Conservation (phyloP, 2,329 filamentous ascomycete genomes). For the Chaetomium olivaceum region DNA sequence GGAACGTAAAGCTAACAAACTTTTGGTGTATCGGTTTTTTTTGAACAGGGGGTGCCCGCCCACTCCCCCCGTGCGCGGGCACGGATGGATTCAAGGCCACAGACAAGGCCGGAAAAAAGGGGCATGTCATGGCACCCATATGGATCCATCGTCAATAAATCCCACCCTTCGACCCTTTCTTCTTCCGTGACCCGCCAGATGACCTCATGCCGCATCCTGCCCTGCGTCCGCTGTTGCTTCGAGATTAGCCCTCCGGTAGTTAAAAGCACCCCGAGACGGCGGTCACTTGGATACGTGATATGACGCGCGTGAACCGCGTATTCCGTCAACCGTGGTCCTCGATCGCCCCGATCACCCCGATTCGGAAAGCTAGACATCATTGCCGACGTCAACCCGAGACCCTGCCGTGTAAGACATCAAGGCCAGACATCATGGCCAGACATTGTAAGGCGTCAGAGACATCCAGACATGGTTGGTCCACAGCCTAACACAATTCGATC, state of each 20-base stretch:
- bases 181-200: constrained; percentile 1
- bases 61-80: no score
- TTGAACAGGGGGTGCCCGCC: no score
- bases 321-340: neutral
- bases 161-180: neutral
- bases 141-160: neutral
- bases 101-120: neutral
- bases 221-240: constrained; percentile 1
- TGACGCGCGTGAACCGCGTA: neutral
- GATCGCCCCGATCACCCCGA: neutral
- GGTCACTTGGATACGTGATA: neutral
- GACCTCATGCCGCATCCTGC: constrained; percentile 20
- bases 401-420: neutral
- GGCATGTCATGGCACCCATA: neutral
- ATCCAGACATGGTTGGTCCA: neutral
- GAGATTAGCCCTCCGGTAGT: neutral
- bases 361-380: neutral
- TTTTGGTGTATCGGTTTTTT: no score
- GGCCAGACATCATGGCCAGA: neutral
- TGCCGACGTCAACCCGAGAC: neutral
- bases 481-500: neutral
- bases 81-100: neutral
- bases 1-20: no score
- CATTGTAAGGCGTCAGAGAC: neutral
- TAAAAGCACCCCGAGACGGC: neutral